Base-by-base conservation (phyloP, 306 rosid genomes). In the Alnus rubra region DNA sequence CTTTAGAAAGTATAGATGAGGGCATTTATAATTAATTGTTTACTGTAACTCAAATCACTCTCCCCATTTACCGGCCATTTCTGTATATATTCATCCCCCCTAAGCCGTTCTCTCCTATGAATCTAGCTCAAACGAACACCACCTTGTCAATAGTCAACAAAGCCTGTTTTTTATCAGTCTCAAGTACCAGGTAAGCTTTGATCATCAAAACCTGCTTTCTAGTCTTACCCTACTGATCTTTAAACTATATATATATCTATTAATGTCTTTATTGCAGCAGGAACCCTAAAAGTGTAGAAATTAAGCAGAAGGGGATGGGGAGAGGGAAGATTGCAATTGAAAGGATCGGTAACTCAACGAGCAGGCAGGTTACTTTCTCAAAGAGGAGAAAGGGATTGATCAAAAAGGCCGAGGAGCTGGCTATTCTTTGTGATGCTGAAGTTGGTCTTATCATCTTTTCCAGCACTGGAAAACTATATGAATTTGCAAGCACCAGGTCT, bases 281-380 rank as follows among this genome's bases (percentile, higher is more conserved):
- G 85, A 89, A 88, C 94, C 92, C 92, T 87, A 85, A 71, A 7
- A 44, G 39, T 3, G 50, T 12, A 53, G 30, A 64, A 42, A 23
- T 23, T 23, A 23, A 45, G 42, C 8, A 18, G 15, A 68, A 7
- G 23, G 8, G 0, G 52, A 90, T 94, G 98, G 97, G 98, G 72
- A 87, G 97, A 84, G 98, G 98, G 74, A 94, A 94, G 91, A 92
- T 94, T 74, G 94, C 84, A 85, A 94, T 94, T 53, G 87, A 81
- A 80, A 88, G 91, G 89, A 92, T 94, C 72, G 98, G 90, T 56
- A 92, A 92, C 28, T 84, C 85, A 4, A 90, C 97, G 0, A 89
- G 86, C 84, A 87, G 98, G 81, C 97, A 94, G 85, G 98, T 94
- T 77, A 94, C 98, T 79, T 94, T 94, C 86, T 92, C 98, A 2